Conservation (phyloP, 2,329 filamentous ascomycete species). For the Fusarium chaquense region DNA sequence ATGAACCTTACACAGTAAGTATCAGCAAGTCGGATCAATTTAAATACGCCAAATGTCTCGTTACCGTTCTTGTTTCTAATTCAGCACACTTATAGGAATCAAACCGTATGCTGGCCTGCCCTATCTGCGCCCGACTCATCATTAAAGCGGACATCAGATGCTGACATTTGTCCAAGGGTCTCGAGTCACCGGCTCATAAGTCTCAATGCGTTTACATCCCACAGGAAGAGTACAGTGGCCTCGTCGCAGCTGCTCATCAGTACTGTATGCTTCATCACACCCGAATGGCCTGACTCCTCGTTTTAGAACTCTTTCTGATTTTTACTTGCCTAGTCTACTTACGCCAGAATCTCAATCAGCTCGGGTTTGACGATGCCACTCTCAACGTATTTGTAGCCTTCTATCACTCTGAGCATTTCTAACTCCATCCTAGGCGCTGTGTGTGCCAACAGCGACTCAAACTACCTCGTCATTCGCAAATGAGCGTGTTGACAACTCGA, state of each 20-base stretch:
- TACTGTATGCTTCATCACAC: conserved; percentile 61
- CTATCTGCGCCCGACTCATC: neutral
- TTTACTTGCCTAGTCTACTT: conserved; percentile 35
- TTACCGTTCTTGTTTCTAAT: neutral
- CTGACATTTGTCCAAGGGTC: conserved; percentile 21
- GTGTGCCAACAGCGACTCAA: conserved; percentile 9
- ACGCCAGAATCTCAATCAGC: conserved; percentile 60
- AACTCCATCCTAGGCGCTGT: conserved; percentile 23
- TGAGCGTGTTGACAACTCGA: neutral
- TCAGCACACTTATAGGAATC: conserved; percentile 2
- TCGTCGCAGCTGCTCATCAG: conserved; percentile 65
- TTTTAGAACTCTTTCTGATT: conserved; percentile 3
- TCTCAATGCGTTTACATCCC: conserved; percentile 64
- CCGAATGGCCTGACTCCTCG: neutral
- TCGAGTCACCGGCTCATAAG: neutral
- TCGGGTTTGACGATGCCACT: conserved; percentile 61
- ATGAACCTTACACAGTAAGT: conserved; percentile 33
- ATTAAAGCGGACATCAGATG: neutral
- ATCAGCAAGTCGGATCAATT: neutral
- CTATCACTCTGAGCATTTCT: neutral
- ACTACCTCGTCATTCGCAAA: neutral
- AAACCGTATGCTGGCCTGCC: conserved; percentile 19
- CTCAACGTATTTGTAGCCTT: conserved; percentile 56
- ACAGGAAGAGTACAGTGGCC: conserved; percentile 69
- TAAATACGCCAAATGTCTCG: neutral